Evolutionary conservation across 179 eudicot genomes (phyloP), one percentile per base, ranked within the genome.

Genomic region (Carnegiea gigantea): DNA sequence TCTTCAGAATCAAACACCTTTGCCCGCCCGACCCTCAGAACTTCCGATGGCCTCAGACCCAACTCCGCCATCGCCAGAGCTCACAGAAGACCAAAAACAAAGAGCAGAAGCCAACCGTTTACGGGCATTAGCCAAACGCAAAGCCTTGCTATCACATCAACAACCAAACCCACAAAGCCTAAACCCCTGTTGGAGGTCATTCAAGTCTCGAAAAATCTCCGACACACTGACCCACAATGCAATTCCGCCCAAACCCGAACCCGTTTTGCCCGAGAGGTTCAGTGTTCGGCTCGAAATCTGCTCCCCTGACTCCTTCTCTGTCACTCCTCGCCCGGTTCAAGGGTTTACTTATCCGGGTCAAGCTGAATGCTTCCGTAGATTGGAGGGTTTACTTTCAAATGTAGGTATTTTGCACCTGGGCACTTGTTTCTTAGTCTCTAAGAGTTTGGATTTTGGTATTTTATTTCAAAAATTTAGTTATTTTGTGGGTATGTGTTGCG

Each of bases 81-180:
- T 93, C 86, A 93, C 97, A 1, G 95, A 93, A 76, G 89, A 92
- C 65, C 90, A 93, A 77, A 85, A 90, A 72, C 86, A 78, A 46
- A 81, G 93, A 23, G 86, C 89, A 14, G 97, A 92, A 80, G 83
- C 92, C 40, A 95, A 95, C 51, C 97, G 96, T 23, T 80, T 87
- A 30, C 91, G 92, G 6, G 98, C 98, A 44, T 75, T 92, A 51
- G 93, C 96, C 70, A 95, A 95, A 82, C 98, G 98, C 86, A 91
- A 91, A 83, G 88, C 91, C 24, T 49, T 82, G 70, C 20, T 85
- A 53, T 82, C 82, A 17, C 81, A 81, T 10, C 83, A 76, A 20
- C 76, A 60, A 48, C 71, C 54, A 43, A 75, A 75, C 48, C 76
- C 68, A 67, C 73, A 77, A 74, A 53, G 74, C 83, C 79, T 81